These are phyloP conservation scores for Scolecobasidium constrictum DNA, from an alignment of 2,329 filamentous ascomycete species.

Conservation along the genomic window DNA sequence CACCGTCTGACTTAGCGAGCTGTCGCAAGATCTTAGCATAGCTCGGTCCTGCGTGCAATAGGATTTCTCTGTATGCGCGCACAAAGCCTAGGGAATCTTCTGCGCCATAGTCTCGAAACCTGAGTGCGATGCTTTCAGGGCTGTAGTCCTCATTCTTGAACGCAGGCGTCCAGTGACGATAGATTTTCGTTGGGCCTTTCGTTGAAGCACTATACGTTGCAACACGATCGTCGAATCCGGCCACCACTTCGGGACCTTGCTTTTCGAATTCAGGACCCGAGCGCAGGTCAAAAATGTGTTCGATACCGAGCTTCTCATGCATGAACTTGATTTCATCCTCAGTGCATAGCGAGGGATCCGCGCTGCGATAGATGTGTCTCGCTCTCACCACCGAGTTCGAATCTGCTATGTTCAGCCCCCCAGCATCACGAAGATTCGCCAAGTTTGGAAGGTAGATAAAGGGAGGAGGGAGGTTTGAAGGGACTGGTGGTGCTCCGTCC, in stretches of 20 bases:
- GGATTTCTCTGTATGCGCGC: conserved; percentile 51
- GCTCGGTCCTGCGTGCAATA: conserved; percentile 40
- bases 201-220: not conserved
- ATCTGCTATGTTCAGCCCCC: conserved; percentile 17
- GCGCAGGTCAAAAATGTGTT: conserved; percentile 57
- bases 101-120: conserved; percentile 50
- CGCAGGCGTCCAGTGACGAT: conserved; percentile 45
- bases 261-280: conserved; percentile 8
- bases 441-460: conserved; percentile 23
- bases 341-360: conserved; percentile 4
- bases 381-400: not conserved
- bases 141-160: conserved; percentile 51
- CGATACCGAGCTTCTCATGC: conserved; percentile 43
- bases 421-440: conserved; percentile 24
- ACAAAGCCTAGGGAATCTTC: conserved; percentile 47
- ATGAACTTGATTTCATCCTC: conserved; percentile 2
- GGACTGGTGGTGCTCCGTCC: too few species aligned
- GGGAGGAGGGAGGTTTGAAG: conserved; percentile 18
- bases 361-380: conserved; percentile 1
- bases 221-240: not conserved
- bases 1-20: conserved; percentile 28
- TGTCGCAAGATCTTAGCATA: conserved; percentile 52
- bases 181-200: not conserved
- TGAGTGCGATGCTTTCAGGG: conserved; percentile 50
- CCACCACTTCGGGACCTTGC: conserved; percentile 24